These are phyloP conservation scores for Mucor mucedo DNA, from an alignment of 371 early-diverging fungal genomes.

Conservation along the genomic window DNA sequence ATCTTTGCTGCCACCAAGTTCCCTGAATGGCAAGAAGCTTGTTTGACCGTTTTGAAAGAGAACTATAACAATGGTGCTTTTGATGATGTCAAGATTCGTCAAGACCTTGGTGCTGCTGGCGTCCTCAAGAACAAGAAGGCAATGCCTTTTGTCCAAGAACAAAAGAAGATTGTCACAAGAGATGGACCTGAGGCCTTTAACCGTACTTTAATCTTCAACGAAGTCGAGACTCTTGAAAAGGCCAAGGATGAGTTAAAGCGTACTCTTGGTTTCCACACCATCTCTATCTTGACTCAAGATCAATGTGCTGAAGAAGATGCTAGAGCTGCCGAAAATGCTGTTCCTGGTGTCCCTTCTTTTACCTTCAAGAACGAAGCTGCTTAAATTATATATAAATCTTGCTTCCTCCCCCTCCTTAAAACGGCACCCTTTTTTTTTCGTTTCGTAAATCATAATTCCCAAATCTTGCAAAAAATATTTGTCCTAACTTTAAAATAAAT, in stretches of 20 bases:
- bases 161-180: slow-evolving; percentile 72
- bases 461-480: too few species aligned
- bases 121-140: slow-evolving; percentile 91
- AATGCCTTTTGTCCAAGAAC: slow-evolving; percentile 91
- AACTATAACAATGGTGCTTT: slow-evolving; percentile 71
- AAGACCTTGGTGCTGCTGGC: slow-evolving; percentile 70
- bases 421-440: too few species aligned
- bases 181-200: slow-evolving; percentile 80
- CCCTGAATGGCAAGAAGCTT: slow-evolving; percentile 94
- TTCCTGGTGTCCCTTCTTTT: slow-evolving; percentile 73
- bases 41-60: slow-evolving; percentile 71
- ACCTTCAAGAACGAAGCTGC: slow-evolving; percentile 51
- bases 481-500: too few species aligned
- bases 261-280: slow-evolving; percentile 48
- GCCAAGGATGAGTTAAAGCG: slow-evolving; percentile 60
- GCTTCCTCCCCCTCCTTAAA: too few species aligned
- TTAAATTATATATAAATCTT: not conserved
- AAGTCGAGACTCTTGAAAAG: slow-evolving; percentile 67
- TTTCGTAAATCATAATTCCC: too few species aligned
- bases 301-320: slow-evolving; percentile 56
- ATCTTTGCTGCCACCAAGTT: slow-evolving; percentile 81
- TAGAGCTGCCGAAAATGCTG: slow-evolving; percentile 62
- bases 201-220: slow-evolving; percentile 81
- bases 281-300: slow-evolving; percentile 50
- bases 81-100: slow-evolving; percentile 77